Evolutionary conservation across 1,284 basidiomycete species (phyloP).

Genomic region (Clitocybe nebularis): DNA sequence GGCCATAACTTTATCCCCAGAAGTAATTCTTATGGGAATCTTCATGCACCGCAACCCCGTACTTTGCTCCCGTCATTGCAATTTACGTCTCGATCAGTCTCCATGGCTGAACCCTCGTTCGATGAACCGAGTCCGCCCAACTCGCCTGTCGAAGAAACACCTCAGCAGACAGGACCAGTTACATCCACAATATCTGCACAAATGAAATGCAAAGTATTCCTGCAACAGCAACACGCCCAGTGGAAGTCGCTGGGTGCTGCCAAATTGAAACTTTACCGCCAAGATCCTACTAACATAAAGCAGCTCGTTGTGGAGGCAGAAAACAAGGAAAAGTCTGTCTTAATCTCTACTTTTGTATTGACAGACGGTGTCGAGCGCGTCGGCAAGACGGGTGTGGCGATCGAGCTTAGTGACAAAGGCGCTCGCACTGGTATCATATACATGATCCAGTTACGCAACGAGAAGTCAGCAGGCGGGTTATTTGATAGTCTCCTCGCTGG

Average conservation of each 20-base stretch:
- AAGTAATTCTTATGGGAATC: conserved; percentile 32
- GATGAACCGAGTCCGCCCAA: conserved; percentile 73
- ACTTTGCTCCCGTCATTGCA: conserved; percentile 62
- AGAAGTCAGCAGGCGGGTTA: conserved; percentile 79
- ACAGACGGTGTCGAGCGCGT: conserved; percentile 97
- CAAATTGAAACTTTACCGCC: conserved; percentile 82
- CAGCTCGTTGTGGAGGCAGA: conserved; percentile 95
- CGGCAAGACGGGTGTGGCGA: conserved; percentile 95
- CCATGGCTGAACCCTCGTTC: conserved; percentile 48
- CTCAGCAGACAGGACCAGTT: conserved; percentile 58
- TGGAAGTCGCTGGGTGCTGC: conserved; percentile 96
- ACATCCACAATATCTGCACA: conserved; percentile 79
- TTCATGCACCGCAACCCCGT: conserved; percentile 47
- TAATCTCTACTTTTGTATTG: conserved; percentile 95
- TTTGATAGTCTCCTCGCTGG: conserved; percentile 88
- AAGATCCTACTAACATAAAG: conserved; percentile 84
- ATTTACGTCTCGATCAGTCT: conserved; percentile 45
- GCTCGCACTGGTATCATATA: conserved; percentile 93
- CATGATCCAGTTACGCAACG: conserved; percentile 94
- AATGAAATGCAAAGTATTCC: conserved; percentile 98
- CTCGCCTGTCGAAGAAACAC: conserved; percentile 64
- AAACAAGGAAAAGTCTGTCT: conserved; percentile 67
- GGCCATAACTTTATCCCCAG: conserved; percentile 28
- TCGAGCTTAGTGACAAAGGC: conserved; percentile 91
- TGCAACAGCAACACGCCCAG: conserved; percentile 92